Evolutionary conservation across 257 asterid species (phyloP).

Genomic region (Ilex asprella): DNA sequence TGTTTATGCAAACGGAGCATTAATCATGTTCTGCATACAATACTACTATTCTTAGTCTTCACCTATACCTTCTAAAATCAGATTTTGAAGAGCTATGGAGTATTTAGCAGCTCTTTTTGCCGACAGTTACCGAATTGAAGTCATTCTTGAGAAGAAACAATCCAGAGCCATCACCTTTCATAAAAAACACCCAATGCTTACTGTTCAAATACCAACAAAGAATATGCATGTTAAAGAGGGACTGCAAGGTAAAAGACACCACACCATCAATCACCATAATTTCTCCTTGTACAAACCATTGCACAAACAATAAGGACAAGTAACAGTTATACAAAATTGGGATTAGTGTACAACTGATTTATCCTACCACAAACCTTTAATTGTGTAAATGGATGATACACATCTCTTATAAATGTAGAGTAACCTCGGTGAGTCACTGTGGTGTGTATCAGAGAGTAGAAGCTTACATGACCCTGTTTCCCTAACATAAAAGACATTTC

Average conservation of each 20-base stretch:
- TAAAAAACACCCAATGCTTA: not conserved
- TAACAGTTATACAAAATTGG: not conserved
- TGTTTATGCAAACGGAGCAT: not conserved
- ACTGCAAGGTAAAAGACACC: not conserved
- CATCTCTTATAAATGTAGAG: conserved; percentile 85
- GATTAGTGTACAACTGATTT: not conserved
- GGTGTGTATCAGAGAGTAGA: conserved; percentile 71
- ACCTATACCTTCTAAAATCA: conserved; percentile 48
- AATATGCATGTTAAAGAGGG: not conserved
- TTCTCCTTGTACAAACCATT: too few relatives aligned
- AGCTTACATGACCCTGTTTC: conserved; percentile 45
- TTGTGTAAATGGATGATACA: conserved; percentile 69
- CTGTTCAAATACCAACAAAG: not conserved
- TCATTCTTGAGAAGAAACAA: conserved; percentile 49
- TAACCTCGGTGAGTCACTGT: conserved; percentile 70
- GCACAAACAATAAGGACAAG: not conserved
- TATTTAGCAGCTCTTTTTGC: conserved; percentile 46
- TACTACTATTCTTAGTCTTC: conserved; percentile 6
- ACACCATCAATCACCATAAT: too few relatives aligned
- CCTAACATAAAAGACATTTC: conserved; percentile 23
- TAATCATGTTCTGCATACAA: not conserved
- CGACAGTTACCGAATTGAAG: conserved; percentile 19
- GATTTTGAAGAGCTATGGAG: conserved; percentile 76
- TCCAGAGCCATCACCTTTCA: conserved; percentile 50
- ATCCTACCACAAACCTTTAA: conserved; percentile 34